These are phyloP conservation scores for Penicillium sp. DNA, from an alignment of 2,329 filamentous ascomycete genomes.

Conservation along the genomic window DNA sequence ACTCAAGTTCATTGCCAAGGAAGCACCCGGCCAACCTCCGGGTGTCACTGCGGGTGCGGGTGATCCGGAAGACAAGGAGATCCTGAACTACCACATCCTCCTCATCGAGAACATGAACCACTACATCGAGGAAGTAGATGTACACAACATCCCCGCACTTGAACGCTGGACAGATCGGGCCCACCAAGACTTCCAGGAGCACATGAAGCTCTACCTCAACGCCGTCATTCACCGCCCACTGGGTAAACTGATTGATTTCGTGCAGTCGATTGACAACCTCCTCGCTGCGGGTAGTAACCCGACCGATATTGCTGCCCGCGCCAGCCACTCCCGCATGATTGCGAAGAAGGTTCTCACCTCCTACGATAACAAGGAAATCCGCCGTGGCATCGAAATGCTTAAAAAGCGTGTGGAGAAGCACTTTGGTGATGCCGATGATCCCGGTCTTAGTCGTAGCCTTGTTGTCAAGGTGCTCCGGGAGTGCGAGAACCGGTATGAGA, in stretches of 20 bases:
- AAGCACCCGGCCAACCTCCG: conserved; percentile 60
- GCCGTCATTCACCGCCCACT: conserved; percentile 86
- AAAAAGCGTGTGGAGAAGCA: conserved; percentile 95
- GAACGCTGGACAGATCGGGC: conserved; percentile 81
- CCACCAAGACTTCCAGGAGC: conserved; percentile 74
- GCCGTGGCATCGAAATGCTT: conserved; percentile 84
- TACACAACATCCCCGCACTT: conserved; percentile 70
- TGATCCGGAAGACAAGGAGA: conserved; percentile 91
- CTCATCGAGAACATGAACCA: conserved; percentile 99
- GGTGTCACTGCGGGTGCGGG: conserved; percentile 48
- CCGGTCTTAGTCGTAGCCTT: conserved; percentile 60
- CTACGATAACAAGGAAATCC: conserved; percentile 80
- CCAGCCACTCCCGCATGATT: conserved; percentile 75
- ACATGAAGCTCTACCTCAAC: conserved; percentile 82
- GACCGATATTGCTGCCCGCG: conserved; percentile 69
- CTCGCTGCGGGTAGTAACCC: conserved; percentile 59
- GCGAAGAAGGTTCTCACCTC: conserved; percentile 83
- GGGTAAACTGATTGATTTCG: conserved; percentile 85
- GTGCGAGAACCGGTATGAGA: conserved; percentile 58
- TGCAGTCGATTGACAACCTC: conserved; percentile 80
- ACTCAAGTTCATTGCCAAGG: conserved; percentile 87
- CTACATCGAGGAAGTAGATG: conserved; percentile 87
- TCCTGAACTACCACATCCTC: conserved; percentile 94
- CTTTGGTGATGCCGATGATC: conserved; percentile 85
- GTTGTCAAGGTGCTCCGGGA: conserved; percentile 61